These are phyloP conservation scores for Didymella pomorum DNA, from an alignment of 2,329 filamentous ascomycete genomes.

Conservation along the genomic window DNA sequence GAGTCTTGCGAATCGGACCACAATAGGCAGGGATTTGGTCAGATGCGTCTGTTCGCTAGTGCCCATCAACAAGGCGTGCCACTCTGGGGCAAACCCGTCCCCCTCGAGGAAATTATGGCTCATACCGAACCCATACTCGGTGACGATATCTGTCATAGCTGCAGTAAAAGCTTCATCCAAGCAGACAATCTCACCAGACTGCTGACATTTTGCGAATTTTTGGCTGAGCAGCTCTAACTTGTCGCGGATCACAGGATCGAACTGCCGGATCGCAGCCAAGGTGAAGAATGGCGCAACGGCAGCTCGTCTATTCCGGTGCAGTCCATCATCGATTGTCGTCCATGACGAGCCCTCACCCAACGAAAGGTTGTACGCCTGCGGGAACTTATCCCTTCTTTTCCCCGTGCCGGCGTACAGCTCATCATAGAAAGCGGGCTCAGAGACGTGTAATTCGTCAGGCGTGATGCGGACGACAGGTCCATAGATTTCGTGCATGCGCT, in stretches of 20 bases:
- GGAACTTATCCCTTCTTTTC: constrained; percentile 19
- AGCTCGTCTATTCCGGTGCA: neutral
- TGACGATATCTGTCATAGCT: constrained; percentile 1
- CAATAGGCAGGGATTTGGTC: neutral
- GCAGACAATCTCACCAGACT: neutral
- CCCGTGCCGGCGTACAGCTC: constrained; percentile 26
- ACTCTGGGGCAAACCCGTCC: neutral
- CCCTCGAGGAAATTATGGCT: neutral
- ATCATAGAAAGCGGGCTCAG: constrained; percentile 34
- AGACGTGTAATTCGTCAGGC: constrained; percentile 32
- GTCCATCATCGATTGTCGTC: neutral
- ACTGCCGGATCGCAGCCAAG: neutral
- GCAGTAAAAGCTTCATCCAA: constrained; percentile 5
- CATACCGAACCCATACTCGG: constrained; percentile 3
- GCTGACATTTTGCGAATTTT: neutral
- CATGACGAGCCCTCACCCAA: neutral
- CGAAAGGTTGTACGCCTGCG: constrained; percentile 17
- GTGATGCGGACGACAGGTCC: constrained; percentile 39
- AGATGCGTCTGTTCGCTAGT: neutral
- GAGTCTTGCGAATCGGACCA: neutral
- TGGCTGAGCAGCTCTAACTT: neutral
- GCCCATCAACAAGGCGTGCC: neutral
- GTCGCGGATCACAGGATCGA: constrained; percentile 2
- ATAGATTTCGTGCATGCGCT: constrained; percentile 33
- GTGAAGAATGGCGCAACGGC: constrained; percentile 3